Percentiles rank a stretch among this genome's conserved stretches.
Evolutionary conservation across 768 basidiomycete species (phyloP).

Genomic region (Lactarius tabidus): DNA sequence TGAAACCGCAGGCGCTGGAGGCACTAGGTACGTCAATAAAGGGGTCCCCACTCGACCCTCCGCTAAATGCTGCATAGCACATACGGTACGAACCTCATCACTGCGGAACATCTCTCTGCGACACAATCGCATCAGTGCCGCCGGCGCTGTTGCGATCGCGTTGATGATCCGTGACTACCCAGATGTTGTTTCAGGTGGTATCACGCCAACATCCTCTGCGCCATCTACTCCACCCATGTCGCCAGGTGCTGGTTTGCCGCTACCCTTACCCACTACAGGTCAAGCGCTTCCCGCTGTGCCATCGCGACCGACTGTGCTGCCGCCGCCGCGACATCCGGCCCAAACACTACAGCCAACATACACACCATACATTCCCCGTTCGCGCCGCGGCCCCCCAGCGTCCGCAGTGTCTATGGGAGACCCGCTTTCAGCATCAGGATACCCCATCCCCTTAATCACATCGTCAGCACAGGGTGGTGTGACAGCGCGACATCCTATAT

Average conservation of each 20-base stretch:
- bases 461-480: conserved; percentile 47
- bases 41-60: not conserved
- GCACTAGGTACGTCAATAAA: conserved; percentile 57
- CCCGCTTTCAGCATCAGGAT: conserved; percentile 39
- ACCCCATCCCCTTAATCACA: conserved; percentile 68
- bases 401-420: conserved; percentile 31
- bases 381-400: conserved; percentile 43
- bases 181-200: conserved; percentile 51
- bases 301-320: conserved; percentile 39
- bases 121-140: conserved; percentile 77
- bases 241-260: conserved; percentile 34
- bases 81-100: conserved; percentile 77
- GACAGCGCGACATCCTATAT: conserved; percentile 41
- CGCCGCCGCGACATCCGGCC: conserved; percentile 50
- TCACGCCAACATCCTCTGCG: conserved; percentile 29
- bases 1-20: conserved; percentile 74
- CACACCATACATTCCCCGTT: conserved; percentile 75
- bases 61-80: conserved; percentile 44
- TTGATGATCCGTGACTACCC: conserved; percentile 97
- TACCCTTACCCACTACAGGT: conserved; percentile 32
- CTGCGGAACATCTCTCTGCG: conserved; percentile 87
- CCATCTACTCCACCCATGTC: conserved; percentile 29
- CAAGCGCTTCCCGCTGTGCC: conserved; percentile 36
- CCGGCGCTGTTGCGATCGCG: conserved; percentile 87
- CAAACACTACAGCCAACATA: conserved; percentile 65